These are phyloP conservation scores for Metschnikowia similis DNA, from an alignment of 805 yeast genomes.

Conservation along the genomic window DNA sequence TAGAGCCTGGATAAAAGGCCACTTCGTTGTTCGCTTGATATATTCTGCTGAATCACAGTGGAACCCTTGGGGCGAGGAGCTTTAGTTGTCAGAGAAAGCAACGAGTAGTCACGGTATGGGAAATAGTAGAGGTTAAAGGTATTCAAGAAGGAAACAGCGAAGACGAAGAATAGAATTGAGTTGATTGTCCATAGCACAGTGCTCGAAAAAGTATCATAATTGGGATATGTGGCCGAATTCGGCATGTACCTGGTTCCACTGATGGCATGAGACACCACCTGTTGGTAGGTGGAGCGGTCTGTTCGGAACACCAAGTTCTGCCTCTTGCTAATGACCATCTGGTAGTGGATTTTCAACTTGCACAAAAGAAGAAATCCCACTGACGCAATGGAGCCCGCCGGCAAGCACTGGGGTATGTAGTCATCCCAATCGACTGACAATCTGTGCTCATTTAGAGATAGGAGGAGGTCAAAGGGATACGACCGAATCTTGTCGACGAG, in stretches of 20 bases:
- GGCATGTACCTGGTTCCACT: slow-evolving; percentile 6
- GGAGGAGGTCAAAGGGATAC: slow-evolving; percentile 36
- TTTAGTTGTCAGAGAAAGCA: slow-evolving; percentile 24
- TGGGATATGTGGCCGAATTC: neutral
- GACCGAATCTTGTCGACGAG: slow-evolving; percentile 26
- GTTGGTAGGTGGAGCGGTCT: slow-evolving; percentile 32
- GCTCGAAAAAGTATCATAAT: slow-evolving; percentile 7
- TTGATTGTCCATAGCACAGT: slow-evolving; percentile 19
- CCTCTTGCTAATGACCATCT: slow-evolving; percentile 23
- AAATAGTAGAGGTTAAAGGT: slow-evolving; percentile 13
- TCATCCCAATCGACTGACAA: slow-evolving; percentile 42
- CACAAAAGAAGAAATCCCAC: slow-evolving; percentile 19
- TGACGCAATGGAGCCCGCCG: slow-evolving; percentile 24
- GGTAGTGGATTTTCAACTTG: slow-evolving; percentile 23
- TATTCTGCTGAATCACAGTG: slow-evolving; percentile 18
- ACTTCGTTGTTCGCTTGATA: slow-evolving; percentile 8
- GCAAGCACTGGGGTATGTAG: slow-evolving; percentile 28
- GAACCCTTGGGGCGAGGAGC: slow-evolving; percentile 23
- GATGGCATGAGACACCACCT: slow-evolving; percentile 20
- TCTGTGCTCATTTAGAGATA: slow-evolving; percentile 33
- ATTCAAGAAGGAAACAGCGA: slow-evolving; percentile 16
- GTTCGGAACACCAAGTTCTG: slow-evolving; percentile 32
- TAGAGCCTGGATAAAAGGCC: slow-evolving; percentile 11
- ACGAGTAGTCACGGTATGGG: slow-evolving; percentile 27
- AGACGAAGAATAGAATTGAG: slow-evolving; percentile 10